Evolutionary conservation across 208 protist genomes (phyloP), one percentile per base, ranked within the genome.

Genomic region (Ichthyophonus hoferi): DNA sequence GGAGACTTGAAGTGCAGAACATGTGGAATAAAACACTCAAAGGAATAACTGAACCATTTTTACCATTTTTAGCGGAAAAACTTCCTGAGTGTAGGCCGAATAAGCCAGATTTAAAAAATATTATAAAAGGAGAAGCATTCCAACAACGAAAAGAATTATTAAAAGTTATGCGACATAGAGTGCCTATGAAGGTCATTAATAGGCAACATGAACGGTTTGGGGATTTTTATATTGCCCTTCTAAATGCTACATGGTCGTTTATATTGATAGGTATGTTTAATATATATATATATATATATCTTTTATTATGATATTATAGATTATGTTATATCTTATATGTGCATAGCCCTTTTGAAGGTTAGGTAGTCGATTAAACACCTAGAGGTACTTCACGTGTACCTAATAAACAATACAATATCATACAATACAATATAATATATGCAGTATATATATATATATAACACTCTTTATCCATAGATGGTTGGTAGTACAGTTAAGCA

Each of bases 241-340:
- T n/a, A n/a, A n/a, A n/a, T n/a, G n/a, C n/a, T 67, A 67, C 50
- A 67, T n/a, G 12, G 12, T 67, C 12, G 12, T 67, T n/a, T 67
- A 67, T 67, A 67, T 67, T n/a, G 12, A 67, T 67, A 67, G 50
- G 50, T 67, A 67, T 12, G 12, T 33, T 76, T 33, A n/a, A 76
- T 76, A 76, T 76, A 76, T 76, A 76, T 76, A 76, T 76, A 76
- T 76, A 76, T 76, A 67, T 76, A 76, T 76, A 76, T 76, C 14
- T 76, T 67, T 12, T 67, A 67, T n/a, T 67, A n/a, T 67, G 31
- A n/a, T 67, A 67, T 67, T 67, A 67, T 67, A 67, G 12, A 67
- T 67, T 67, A 67, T 67, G 12, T n/a, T 67, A 67, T 67, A 67
- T 67, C 12, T n/a, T 67, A 67, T 67, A 67, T 67, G 12, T n/a